Evolutionary conservation across 1,284 basidiomycete species (phyloP).

Genomic region (Heterobasidion occidentale): DNA sequence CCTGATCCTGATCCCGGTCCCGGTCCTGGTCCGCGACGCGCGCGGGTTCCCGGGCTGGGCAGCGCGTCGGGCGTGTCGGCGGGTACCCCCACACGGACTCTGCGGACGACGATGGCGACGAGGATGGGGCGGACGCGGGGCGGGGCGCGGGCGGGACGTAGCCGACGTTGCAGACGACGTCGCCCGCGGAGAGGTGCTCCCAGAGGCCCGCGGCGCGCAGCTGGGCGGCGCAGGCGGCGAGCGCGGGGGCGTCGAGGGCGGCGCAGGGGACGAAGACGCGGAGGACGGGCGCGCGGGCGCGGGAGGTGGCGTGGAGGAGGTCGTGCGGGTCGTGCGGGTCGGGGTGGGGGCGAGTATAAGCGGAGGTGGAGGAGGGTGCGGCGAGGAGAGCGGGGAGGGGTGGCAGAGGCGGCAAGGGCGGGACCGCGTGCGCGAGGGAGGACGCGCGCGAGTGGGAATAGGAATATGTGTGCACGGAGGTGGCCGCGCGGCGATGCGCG

Average conservation of each 20-base stretch:
- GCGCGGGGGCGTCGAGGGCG: slow-evolving; percentile 37
- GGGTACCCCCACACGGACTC: background rate
- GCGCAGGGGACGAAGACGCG: slow-evolving; percentile 69
- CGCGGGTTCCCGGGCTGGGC: background rate
- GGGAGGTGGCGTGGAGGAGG: slow-evolving; percentile 44
- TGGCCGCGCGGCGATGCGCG: slow-evolving; percentile 26
- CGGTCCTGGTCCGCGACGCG: background rate
- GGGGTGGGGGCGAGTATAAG: slow-evolving; percentile 27
- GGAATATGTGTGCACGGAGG: slow-evolving; percentile 10
- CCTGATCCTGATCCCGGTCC: too few relatives aligned
- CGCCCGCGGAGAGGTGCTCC: slow-evolving; percentile 63
- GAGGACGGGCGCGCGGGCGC: slow-evolving; percentile 61
- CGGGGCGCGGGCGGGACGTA: slow-evolving; percentile 41
- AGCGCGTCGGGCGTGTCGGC: background rate
- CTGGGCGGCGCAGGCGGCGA: slow-evolving; percentile 56
- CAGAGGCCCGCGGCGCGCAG: slow-evolving; percentile 56
- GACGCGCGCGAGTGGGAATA: too few relatives aligned
- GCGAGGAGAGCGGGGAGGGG: slow-evolving; percentile 13
- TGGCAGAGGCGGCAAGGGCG: slow-evolving; percentile 18
- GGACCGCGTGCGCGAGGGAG: slow-evolving; percentile 32
- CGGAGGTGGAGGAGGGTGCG: slow-evolving; percentile 10
- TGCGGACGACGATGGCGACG: background rate
- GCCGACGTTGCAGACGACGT: slow-evolving; percentile 71
- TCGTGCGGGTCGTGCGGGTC: slow-evolving; percentile 33
- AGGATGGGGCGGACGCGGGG: background rate